Percentiles rank a stretch among this genome's conserved stretches.
Conservation (phyloP, 139 green algal genomes). For the Micractinium sp. region DNA sequence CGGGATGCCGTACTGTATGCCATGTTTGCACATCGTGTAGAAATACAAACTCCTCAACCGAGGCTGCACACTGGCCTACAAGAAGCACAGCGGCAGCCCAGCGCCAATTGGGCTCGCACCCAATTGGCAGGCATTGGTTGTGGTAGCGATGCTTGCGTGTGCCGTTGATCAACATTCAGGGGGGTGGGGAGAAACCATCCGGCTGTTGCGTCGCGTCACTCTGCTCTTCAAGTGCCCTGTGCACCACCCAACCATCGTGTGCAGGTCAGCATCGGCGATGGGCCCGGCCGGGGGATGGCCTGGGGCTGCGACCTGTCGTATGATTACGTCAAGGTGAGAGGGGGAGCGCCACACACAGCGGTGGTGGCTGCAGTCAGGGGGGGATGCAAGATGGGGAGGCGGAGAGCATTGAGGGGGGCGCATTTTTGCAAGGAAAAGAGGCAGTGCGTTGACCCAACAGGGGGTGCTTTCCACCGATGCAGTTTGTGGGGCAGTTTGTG, state of each 20-base stretch:
- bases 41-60: too few species aligned
- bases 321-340: conserved; percentile 88
- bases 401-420: not conserved
- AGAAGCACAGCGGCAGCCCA: too few species aligned
- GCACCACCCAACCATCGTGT: not conserved
- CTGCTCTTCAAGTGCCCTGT: not conserved
- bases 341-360: not conserved
- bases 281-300: conserved; percentile 69
- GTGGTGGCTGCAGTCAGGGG: not conserved
- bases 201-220: too few species aligned
- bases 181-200: too few species aligned
- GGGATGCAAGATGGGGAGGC: not conserved
- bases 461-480: too few species aligned
- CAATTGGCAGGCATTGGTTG: too few species aligned
- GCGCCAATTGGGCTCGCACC: too few species aligned
- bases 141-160: too few species aligned
- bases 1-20: not conserved
- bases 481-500: too few species aligned
- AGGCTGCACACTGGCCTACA: too few species aligned
- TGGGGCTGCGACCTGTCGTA: conserved; percentile 91
- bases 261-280: conserved; percentile 58
- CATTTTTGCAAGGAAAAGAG: not conserved
- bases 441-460: not conserved
- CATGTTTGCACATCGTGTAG: too few species aligned
- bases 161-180: too few species aligned